Evolutionary conservation across 2,329 filamentous ascomycete genomes (phyloP), one percentile per base, ranked within the genome.

Genomic region (Geosmithia morbida): DNA sequence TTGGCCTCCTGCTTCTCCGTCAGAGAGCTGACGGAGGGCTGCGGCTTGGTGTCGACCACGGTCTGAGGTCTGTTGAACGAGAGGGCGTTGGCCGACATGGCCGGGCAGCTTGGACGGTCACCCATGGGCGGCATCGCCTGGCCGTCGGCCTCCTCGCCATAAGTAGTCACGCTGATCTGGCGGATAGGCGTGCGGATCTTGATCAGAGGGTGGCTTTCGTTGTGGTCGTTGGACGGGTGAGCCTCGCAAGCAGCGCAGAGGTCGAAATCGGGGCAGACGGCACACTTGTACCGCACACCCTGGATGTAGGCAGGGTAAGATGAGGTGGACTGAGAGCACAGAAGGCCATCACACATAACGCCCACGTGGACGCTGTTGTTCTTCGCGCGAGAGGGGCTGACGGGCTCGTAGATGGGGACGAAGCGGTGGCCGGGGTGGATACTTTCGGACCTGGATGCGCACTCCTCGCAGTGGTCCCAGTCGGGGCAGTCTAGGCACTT

Each of bases 401-500:
- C 71, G 18, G 83, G 78, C 56, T 87, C 84, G 58, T 92, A 95
- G 54, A 98, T 76, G 41, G 87, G 79, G 13, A 86, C 86, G 60
- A 98, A 97, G 54, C 89, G 85, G 64, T 98, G 92, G 48, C 76
- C 74, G 17, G 86, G 79, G 62, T 98, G 94, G 45, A 75, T 79
- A 56, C 79, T 73, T 50, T 67, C 64, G 43, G 86, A 83, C 54
- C 74, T 77, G 56, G 72, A 66, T 49, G 87, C 65, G 65, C 94
- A 98, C 8, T 77, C 70, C 20, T 75, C 74, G 71, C 92, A 98
- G 68, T 86, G 97, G 59, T 98, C 92, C 85, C 87, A 98, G 64
- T 98, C 92, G 42, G 94, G 92, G 70, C 92, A 98, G 61, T 87
- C 83, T 53, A 97, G 73, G 64, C 92, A 98, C 74, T 98, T 98